Base-by-base conservation (phyloP, 768 basidiomycete species). In the Dioszegia aurantiaca region DNA sequence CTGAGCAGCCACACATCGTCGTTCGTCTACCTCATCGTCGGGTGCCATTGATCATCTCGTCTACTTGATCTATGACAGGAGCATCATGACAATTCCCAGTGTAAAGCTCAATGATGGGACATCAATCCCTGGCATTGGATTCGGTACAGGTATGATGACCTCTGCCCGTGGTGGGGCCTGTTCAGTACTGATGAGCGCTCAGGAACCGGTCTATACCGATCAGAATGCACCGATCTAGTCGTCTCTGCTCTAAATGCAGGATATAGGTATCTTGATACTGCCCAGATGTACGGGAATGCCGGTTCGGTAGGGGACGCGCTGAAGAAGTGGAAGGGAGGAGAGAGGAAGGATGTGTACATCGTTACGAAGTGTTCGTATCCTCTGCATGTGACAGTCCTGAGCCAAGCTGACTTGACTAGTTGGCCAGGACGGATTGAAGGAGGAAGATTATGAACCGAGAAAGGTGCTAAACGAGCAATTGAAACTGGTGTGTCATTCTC, bases 381-480 rank as follows among this genome's bases (percentile, higher is more conserved):
- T 12, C 10, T 23, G 21, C 23, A 23, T 45, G 14, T 8, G 21
- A 37, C 17, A 37, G 21, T 21, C 4, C 17, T 23, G 44, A 5
- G 16, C 9, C 5, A 45, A 8, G 46, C 46, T 47, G 46, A 47
- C 24, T 3, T 9, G 5, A 5, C 23, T 16, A 57, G 56, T 47
- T 21, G 56, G 56, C 8, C 36, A 40, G 21, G 45, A 36, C 36
- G 46, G 39, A 3, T 5, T 40, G 12, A 19, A 23, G 24, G 44
- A 42, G 12, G 36, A 54, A 4, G 33, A 5, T 54, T 64, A 58
- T 56, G 59, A 75, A 62, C 82, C 87, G 33, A 80, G 78, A 49
- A 77, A 79, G 4, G 77, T 81, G 0, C 72, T 89, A 8, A 67
- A 80, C 37, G 77, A 72, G 19, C 86, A 85, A 10, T 72, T 88